These are phyloP conservation scores for Coelastrella sp. DNA, from an alignment of 139 green algal genomes.

Conservation along the genomic window DNA sequence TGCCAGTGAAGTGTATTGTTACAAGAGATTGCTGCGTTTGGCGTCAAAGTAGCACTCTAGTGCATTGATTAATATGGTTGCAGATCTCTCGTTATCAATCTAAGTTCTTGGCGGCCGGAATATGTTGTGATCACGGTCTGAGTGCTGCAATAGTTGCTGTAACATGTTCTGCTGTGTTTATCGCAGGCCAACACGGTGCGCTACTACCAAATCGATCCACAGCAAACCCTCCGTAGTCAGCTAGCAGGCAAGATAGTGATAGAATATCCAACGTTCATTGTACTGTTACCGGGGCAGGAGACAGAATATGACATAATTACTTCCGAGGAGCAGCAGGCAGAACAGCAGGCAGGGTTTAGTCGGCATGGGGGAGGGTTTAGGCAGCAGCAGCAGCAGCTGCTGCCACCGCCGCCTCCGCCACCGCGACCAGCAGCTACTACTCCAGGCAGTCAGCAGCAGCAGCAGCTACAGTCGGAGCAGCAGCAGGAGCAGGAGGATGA, in stretches of 20 bases:
- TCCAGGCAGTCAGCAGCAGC: constrained; percentile 4
- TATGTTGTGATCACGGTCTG: no score
- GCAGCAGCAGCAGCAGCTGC: constrained; percentile 31
- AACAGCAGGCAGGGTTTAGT: not conserved
- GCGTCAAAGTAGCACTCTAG: no score
- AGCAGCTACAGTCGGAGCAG: constrained; percentile 29
- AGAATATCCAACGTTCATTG: constrained; percentile 64
- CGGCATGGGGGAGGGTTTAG: not conserved
- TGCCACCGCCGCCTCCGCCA: constrained; percentile 28
- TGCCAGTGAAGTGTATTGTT: no score
- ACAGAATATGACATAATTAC: constrained; percentile 3
- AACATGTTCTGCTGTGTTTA: not conserved
- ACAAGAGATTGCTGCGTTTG: no score
- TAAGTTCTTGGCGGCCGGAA: no score
- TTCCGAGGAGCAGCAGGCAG: constrained; percentile 14
- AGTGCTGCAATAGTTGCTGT: not conserved
- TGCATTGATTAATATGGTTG: no score
- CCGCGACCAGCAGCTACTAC: not conserved
- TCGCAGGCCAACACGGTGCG: constrained; percentile 59
- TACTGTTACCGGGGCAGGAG: constrained; percentile 43
- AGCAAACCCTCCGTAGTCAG: constrained; percentile 45
- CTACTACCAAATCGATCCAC: constrained; percentile 61
- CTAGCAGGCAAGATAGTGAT: constrained; percentile 62
- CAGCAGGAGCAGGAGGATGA: constrained; percentile 17
- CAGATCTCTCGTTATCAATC: no score